Evolutionary conservation across 371 early-diverging fungal genomes (phyloP).

Genomic region (Mortierella sp.): DNA sequence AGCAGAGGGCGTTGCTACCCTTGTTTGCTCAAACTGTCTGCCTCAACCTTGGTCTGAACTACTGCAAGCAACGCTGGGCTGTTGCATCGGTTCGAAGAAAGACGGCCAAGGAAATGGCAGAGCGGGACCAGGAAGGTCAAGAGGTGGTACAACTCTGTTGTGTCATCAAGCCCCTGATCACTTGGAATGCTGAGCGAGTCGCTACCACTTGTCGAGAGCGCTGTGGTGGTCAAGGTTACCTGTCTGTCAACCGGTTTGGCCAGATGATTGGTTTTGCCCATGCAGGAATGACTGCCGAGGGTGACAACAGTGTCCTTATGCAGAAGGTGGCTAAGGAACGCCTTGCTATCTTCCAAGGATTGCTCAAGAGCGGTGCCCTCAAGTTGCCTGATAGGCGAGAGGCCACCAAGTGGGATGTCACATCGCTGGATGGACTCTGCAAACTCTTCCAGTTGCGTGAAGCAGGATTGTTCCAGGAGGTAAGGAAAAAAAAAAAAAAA

Average conservation of each 20-base stretch:
- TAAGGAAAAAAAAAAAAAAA: conserved; percentile 17
- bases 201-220: conserved; percentile 71
- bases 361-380: conserved; percentile 49
- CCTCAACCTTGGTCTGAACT: conserved; percentile 72
- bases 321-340: conserved; percentile 36
- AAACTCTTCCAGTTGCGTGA: conserved; percentile 59
- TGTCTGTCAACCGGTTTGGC: conserved; percentile 62
- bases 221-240: conserved; percentile 79
- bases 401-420: conserved; percentile 53
- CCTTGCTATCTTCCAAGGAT: conserved; percentile 31
- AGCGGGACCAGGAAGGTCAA: conserved; percentile 48
- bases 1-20: conserved; percentile 76
- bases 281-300: conserved; percentile 53
- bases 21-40: conserved; percentile 68
- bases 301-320: conserved; percentile 49
- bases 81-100: conserved; percentile 11
- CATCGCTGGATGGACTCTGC: conserved; percentile 46
- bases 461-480: conserved; percentile 55
- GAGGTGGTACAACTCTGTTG: conserved; percentile 73
- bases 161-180: conserved; percentile 75
- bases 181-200: conserved; percentile 72
- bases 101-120: conserved; percentile 3
- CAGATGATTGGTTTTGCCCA: conserved; percentile 56
- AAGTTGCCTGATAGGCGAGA: conserved; percentile 45
- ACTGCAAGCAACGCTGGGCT: conserved; percentile 67